Evolutionary conservation across 176 grass and related monocot species (phyloP), one percentile per base, ranked within the genome.

Genomic region (Typha latifolia): DNA sequence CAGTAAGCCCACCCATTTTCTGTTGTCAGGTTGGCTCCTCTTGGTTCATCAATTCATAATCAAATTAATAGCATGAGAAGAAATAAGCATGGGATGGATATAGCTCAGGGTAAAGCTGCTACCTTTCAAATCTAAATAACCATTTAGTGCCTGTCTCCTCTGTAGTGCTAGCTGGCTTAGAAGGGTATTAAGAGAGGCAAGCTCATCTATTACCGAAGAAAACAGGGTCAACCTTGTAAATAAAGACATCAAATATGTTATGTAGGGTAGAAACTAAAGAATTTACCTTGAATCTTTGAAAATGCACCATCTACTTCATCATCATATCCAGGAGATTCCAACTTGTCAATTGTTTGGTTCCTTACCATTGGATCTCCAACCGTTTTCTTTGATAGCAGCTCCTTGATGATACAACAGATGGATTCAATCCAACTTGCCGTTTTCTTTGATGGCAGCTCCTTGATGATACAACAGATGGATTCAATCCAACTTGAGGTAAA

Each of bases 41-140:
- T 20, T 51, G 10, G 12, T 49, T 1, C 27, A 8, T 27, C 47
- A 9, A 56, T 10, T 29, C 12, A 8, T 64, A 32, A 29, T 10
- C 14, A 68, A 24, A 19, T 26, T 14, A 49, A 6, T 50, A 29
- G 27, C 21, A 69, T 31, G 11, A 50, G 3, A 68, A 74, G 10
- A 53, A 12, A 81, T n/a, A 64, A 12, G 8, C 47, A 56, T 34
- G 48, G 47, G n/a, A 50, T 4, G 12, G 14, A 12, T 68, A 29
- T 19, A 73, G 15, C 79, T 14, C 5, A 69, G 29, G 71, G 72
- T 62, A 66, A 78, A 73, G 27, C 12, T 76, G 67, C 53, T 71
- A 97, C 94, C 94, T 97, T 97, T 97, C 73, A 97, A 77, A 80
- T 97, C 88, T 70, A 97, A 75, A 79, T 86, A 97, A 49, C 82